Base-by-base conservation (phyloP, 192 early-diverging fungal species). In the Coemansia sp. region DNA sequence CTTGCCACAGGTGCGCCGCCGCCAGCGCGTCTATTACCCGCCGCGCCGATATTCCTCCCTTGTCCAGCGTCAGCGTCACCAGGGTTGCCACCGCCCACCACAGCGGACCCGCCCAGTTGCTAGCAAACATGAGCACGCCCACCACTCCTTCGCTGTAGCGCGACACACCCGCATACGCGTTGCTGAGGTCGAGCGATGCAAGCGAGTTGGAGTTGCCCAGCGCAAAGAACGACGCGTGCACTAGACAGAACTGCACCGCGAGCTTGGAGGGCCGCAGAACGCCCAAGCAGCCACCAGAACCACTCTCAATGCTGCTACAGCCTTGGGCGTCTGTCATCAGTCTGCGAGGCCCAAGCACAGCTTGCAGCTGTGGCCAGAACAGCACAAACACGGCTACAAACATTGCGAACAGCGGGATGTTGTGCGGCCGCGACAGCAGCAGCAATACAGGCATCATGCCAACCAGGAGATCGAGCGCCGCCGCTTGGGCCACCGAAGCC, bases 181-280 rank as follows among this genome's bases (percentile, higher is more conserved):
- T 89, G 62, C 90, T 89, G 20, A 93, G 76, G 49, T 93, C 92
- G n/a, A 92, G 77, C 10, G 90, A 89, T 1, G 92, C 89, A 20
- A 93, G 88, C 5, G 90, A 89, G 65, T 93, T 93, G 0, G 90
- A 89, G 72, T 91, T 91, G 19, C 90, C 92, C 29, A 88, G 82
- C 6, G 82, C 47, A 58, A 88, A 93, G 41, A 93, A 93, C 17
- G 91, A 86, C 2, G 82, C 72, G 22, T 83, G 54, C 8, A 73
- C 37, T 10, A 89, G 76, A 19, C 74, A 82, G 45, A 87, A 71
- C 24, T 70, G 71, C 49, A 86, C 62, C 6, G 86, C 61, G 39
- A 38, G 45, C 35, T 63, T 69, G 25, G 71, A 64, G 85, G 42
- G 73, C 25, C 57, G 71, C 71, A 77, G 56, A 4, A 8, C 29